Percentiles rank a stretch among this genome's conserved stretches.
phyloP scores from a whole-genome alignment of 1,284 basidiomycete species.

The Ustilago trichophora region DNA sequence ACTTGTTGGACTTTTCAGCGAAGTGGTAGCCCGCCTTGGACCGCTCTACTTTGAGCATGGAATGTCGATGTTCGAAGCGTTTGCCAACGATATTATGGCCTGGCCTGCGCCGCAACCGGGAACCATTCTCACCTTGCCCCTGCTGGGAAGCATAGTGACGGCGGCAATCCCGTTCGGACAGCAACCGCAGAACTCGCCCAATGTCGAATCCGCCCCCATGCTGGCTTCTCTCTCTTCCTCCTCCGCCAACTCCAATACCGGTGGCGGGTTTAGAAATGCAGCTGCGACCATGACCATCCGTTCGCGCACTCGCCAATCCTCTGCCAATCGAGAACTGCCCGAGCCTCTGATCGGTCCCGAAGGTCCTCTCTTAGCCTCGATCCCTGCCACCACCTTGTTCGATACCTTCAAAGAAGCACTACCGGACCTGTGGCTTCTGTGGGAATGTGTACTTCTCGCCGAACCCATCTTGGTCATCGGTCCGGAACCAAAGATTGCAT shows the following conservation, averaged over 20 bases:
- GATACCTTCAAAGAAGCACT: constrained; percentile 68
- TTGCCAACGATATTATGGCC: constrained; percentile 49
- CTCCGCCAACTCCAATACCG: neutral
- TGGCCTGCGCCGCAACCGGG: constrained; percentile 60
- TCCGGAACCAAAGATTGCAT: constrained; percentile 80
- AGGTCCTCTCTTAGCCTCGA: constrained; percentile 73
- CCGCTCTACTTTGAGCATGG: constrained; percentile 62
- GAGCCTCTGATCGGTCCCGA: constrained; percentile 40
- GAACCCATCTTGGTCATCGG: constrained; percentile 87
- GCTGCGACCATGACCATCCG: constrained; percentile 44
- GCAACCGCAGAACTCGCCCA: constrained; percentile 54
- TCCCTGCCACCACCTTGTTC: constrained; percentile 72
- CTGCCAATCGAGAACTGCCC: constrained; percentile 22
- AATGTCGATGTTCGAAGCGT: constrained; percentile 59
- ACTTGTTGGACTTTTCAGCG: constrained; percentile 82
- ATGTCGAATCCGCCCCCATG: constrained; percentile 30
- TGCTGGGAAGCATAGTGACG: constrained; percentile 51
- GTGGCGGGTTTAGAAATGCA: constrained; percentile 15
- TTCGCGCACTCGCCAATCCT: constrained; percentile 13
- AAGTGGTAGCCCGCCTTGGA: constrained; percentile 77
- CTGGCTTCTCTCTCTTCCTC: neutral
- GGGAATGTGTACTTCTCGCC: constrained; percentile 76
- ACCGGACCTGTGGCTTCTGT: constrained; percentile 78
- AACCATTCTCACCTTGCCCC: constrained; percentile 50
- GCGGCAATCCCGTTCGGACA: constrained; percentile 57